A percentile compares a stretch with the other conserved stretches of the same genome.
These are phyloP conservation scores for Exophiala sideris DNA, from an alignment of 2,329 filamentous ascomycete genomes.

Conservation along the genomic window DNA sequence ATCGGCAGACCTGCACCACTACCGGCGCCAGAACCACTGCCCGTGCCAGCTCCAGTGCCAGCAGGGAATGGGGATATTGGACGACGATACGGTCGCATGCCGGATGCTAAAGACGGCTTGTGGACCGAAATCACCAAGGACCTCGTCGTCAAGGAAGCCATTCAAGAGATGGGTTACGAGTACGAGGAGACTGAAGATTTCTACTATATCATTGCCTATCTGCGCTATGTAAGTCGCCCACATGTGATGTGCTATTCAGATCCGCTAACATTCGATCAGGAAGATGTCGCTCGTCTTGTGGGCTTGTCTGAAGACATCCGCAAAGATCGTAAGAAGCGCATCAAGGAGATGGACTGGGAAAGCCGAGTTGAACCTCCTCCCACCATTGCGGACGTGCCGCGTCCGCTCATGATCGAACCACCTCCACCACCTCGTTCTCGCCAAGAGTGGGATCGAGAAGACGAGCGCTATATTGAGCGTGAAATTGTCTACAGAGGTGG, in stretches of 20 bases:
- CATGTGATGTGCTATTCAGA: neutral
- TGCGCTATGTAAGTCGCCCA: conserved; percentile 68
- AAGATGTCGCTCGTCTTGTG: conserved; percentile 81
- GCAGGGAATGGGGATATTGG: conserved; percentile 37
- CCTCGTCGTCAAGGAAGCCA: conserved; percentile 78
- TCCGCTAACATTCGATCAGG: conserved; percentile 53
- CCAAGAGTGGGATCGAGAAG: conserved; percentile 27
- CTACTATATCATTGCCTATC: conserved; percentile 90
- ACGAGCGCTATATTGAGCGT: conserved; percentile 29
- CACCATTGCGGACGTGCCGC: conserved; percentile 13
- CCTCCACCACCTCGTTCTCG: conserved; percentile 21
- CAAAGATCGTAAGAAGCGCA: conserved; percentile 57
- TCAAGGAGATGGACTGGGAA: conserved; percentile 56
- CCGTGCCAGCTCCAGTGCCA: conserved; percentile 30
- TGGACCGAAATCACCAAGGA: conserved; percentile 99
- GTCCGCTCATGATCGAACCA: conserved; percentile 25
- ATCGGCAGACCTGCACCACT: conserved; percentile 40
- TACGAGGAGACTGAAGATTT: conserved; percentile 87
- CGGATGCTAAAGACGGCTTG: conserved; percentile 57
- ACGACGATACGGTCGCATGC: conserved; percentile 42
- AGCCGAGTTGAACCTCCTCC: conserved; percentile 31
- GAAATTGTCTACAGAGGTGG: conserved; percentile 28
- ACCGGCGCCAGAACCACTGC: conserved; percentile 8
- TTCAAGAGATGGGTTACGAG: conserved; percentile 78
- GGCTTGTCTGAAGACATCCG: conserved; percentile 80